Evolutionary conservation across 139 green algal genomes (phyloP).

Genomic region (Chlamydomonas schloesseri): DNA sequence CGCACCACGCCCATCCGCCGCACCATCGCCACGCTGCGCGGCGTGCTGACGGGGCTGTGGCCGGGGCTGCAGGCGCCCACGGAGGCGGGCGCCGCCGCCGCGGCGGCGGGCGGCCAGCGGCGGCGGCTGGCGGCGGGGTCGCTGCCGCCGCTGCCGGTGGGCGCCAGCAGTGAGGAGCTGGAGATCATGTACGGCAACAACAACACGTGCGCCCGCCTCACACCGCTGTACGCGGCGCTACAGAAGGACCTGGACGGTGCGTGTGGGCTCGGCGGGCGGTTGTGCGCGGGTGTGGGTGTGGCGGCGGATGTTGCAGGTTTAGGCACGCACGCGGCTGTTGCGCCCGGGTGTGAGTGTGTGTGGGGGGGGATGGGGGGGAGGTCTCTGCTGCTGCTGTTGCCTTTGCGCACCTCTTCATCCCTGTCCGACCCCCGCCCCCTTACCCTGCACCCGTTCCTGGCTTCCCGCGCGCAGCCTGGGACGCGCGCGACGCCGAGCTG

Average conservation of each 20-base stretch:
- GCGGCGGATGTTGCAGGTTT: no score
- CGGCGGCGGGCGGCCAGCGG: no score
- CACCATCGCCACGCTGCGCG: slow-evolving; percentile 70
- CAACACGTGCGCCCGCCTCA: slow-evolving; percentile 8
- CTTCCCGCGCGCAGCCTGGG: not conserved
- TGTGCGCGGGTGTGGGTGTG: no score
- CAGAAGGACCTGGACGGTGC: slow-evolving; percentile 27
- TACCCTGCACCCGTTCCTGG: no score
- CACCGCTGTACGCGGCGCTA: slow-evolving; percentile 16
- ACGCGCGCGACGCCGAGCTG: slow-evolving; percentile 34
- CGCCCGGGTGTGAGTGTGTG: no score
- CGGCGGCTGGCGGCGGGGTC: no score
- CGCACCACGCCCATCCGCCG: slow-evolving; percentile 70
- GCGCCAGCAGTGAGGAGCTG: not conserved
- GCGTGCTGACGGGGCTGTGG: slow-evolving; percentile 74
- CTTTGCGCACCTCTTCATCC: no score
- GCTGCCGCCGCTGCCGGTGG: not conserved
- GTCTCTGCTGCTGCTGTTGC: no score
- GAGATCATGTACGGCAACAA: slow-evolving; percentile 51
- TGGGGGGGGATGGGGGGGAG: no score
- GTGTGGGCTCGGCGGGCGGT: not conserved
- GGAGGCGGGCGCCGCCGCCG: no score
- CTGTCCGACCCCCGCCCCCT: no score
- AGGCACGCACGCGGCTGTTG: no score
- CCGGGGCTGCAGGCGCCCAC: slow-evolving; percentile 38